phyloP scores from a whole-genome alignment of 1,284 basidiomycete species.

The Pterula multifida region DNA sequence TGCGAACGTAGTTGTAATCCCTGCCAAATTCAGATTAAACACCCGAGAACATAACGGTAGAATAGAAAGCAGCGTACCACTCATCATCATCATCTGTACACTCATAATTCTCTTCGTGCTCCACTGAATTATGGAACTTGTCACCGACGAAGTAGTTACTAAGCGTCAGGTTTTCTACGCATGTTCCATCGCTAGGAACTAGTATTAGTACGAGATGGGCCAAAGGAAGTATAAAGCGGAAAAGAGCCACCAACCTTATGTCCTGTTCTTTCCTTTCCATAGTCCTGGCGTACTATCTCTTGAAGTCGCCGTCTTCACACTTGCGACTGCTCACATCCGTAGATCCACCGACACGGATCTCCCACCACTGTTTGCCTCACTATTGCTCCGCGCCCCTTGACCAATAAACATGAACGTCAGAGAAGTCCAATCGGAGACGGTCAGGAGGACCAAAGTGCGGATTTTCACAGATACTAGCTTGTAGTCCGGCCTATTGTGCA shows the following conservation, averaged over 20 bases:
- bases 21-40: conserved; percentile 32
- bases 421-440: conserved; percentile 84
- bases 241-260: conserved; percentile 53
- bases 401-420: conserved; percentile 87
- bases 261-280: conserved; percentile 75
- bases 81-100: conserved; percentile 89
- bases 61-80: conserved; percentile 40
- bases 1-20: conserved; percentile 80
- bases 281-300: conserved; percentile 78
- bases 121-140: conserved; percentile 80
- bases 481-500: too few species aligned
- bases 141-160: conserved; percentile 88
- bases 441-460: conserved; percentile 66
- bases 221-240: background rate
- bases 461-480: conserved; percentile 63
- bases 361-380: conserved; percentile 38
- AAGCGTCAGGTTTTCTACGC: conserved; percentile 73
- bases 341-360: conserved; percentile 54
- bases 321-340: conserved; percentile 55
- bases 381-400: conserved; percentile 52
- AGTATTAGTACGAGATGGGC: too few species aligned
- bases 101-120: conserved; percentile 72
- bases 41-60: too few species aligned
- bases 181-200: conserved; percentile 83
- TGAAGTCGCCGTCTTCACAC: conserved; percentile 70